phyloP scores from a whole-genome alignment of 306 rosid species.

The Corylus avellana region DNA sequence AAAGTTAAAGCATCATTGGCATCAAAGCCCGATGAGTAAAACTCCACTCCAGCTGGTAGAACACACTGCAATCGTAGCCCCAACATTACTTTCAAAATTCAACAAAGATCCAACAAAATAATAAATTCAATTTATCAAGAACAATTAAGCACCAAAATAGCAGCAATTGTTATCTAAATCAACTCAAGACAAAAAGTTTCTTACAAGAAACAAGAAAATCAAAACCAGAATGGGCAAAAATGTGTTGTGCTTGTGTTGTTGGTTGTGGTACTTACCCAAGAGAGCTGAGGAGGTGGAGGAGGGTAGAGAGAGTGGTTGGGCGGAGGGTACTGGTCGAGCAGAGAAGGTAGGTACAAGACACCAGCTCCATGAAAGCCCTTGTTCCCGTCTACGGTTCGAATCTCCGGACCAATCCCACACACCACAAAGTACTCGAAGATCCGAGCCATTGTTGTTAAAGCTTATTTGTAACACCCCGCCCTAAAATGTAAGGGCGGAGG shows the following conservation, averaged over 20 bases:
- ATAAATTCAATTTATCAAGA: not conserved
- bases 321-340: conserved; percentile 86
- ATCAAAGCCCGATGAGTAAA: conserved; percentile 71
- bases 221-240: not conserved
- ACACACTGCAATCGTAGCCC: conserved; percentile 66
- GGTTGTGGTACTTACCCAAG: conserved; percentile 54
- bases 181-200: not conserved
- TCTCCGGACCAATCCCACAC: conserved; percentile 96
- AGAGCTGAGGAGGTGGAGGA: conserved; percentile 98
- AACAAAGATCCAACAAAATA: not conserved
- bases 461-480: not conserved
- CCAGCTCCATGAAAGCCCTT: conserved; percentile 84
- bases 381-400: conserved; percentile 77
- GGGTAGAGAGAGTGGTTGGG: conserved; percentile 74
- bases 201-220: conserved; percentile 14
- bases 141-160: not conserved
- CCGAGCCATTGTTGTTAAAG: conserved; percentile 63
- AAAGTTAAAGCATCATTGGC: conserved; percentile 56
- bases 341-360: conserved; percentile 64
- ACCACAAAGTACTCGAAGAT: conserved; percentile 95
- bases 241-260: not conserved
- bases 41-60: conserved; percentile 90
- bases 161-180: too few species aligned
- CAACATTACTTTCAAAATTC: not conserved
- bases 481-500: too few species aligned